These are phyloP conservation scores for Lyophyllum shimeji DNA, from an alignment of 768 basidiomycete species.

Conservation along the genomic window DNA sequence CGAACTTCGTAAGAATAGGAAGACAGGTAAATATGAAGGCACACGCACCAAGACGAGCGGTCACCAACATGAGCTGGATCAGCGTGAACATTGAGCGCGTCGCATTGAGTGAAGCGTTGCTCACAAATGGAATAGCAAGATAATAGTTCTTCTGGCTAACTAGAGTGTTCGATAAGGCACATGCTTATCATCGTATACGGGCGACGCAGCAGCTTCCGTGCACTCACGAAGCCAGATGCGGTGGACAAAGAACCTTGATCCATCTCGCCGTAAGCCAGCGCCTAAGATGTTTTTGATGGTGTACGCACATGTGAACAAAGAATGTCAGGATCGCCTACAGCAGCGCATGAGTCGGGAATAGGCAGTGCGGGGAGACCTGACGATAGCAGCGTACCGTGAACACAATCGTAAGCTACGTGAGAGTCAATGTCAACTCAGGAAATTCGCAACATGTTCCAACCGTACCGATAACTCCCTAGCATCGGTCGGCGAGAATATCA, in stretches of 20 bases:
- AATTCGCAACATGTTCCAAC: neutral
- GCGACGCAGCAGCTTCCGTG: slow-evolving; percentile 17
- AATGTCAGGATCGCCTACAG: neutral
- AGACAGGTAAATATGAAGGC: neutral
- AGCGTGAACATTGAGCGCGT: neutral
- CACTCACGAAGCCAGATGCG: slow-evolving; percentile 25
- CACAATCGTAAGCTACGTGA: neutral
- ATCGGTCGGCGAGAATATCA: neutral
- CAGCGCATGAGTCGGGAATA: neutral
- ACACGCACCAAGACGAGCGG: neutral
- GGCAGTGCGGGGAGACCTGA: neutral
- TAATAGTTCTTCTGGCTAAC: neutral
- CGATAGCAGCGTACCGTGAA: neutral
- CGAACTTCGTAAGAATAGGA: neutral
- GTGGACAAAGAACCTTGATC: slow-evolving; percentile 23
- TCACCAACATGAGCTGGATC: neutral
- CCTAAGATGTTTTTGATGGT: slow-evolving; percentile 3
- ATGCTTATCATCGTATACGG: slow-evolving; percentile 4
- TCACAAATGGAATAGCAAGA: neutral
- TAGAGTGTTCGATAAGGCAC: neutral
- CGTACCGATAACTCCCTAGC: neutral
- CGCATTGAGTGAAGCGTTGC: neutral
- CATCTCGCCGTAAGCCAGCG: neutral
- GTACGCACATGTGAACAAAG: neutral
- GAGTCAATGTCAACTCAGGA: neutral